Evolutionary conservation across 148 eudicot species (phyloP), one percentile per base, ranked within the genome.

Genomic region (Chenopodium berlandieri): DNA sequence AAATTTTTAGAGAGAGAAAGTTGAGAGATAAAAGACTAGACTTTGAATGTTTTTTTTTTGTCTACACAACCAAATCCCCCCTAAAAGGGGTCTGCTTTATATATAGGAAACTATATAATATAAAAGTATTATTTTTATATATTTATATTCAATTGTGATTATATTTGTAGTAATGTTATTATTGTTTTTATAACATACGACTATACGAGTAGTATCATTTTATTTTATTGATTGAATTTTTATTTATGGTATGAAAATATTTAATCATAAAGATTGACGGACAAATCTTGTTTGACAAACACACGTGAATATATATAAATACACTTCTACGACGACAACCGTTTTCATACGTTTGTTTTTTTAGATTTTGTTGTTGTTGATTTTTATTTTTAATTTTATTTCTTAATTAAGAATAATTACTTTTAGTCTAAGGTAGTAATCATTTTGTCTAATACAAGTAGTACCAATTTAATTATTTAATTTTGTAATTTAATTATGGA

Each of bases 291-390:
- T 85, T 85, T 89, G 88, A 88, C 89, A 87, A 87, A 76, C 74
- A 86, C 92, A 91, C 94, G 90, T 91, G 90, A 90, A 90, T 79
- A 79, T 73, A 83, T 85, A 81, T 81, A 31, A 90, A 86, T 87
- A 80, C 80, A 30, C 17, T 83, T 4, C 44, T 40, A 40, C 44
- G 44, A 40, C 44, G 44, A 78, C 78, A 82, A 82, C 73, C 66
- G 25, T 19, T 77, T 80, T 65, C 68, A 83, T 73, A 83, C 78
- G 81, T 37, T 37, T 0, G 48, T 71, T 71, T 4, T 22, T 32
- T 48, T n/a, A 70, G 69, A 71, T 85, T 84, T 81, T 81, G 48
- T 79, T 84, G 76, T 79, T 84, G 76, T 31, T 75, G 27, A 34
- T 71, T 68, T 16, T 58, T 72, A 34, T 79, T 48, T 54, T 32